Percentiles rank a stretch among this genome's conserved stretches.
Conservation (phyloP, 768 basidiomycete species). For the Leucosporidium scottii region DNA sequence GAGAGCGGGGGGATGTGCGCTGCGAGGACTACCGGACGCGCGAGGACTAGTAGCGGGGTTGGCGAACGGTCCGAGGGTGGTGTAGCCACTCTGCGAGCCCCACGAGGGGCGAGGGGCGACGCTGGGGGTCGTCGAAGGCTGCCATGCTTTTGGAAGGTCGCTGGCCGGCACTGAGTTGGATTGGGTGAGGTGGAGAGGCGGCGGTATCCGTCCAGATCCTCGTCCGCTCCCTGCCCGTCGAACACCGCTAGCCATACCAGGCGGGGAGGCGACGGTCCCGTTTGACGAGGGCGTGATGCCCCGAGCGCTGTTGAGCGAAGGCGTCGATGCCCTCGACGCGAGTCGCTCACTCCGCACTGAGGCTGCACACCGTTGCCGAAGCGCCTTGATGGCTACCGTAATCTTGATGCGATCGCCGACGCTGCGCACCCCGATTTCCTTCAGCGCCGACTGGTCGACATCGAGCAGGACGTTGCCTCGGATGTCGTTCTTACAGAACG, state of each 20-base stretch:
- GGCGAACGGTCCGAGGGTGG: conserved; percentile 35
- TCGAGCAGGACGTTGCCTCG: conserved; percentile 85
- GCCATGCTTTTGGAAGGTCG: conserved; percentile 20
- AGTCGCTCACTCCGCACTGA: background rate
- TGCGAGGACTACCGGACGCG: background rate
- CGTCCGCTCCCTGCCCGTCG: background rate
- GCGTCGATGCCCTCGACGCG: background rate
- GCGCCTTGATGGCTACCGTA: conserved; percentile 68
- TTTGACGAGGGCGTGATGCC: background rate
- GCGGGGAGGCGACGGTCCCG: background rate
- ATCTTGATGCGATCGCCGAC: conserved; percentile 87
- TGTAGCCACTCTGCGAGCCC: conserved; percentile 36
- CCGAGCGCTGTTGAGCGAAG: background rate
- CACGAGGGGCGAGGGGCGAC: conserved; percentile 1
- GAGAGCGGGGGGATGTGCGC: background rate
- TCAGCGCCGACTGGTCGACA: conserved; percentile 74
- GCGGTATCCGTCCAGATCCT: conserved; percentile 21
- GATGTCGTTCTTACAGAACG: conserved; percentile 80
- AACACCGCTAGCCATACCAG: too few relatives aligned
- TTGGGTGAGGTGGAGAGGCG: conserved; percentile 33
- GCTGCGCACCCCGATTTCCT: conserved; percentile 81
- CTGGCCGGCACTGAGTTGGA: conserved; percentile 37
- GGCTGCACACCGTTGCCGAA: conserved; percentile 54
- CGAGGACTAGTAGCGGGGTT: conserved; percentile 38
- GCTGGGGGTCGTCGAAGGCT: conserved; percentile 44